Evolutionary conservation across 2,329 filamentous ascomycete genomes (phyloP).

Genomic region (Xylaria digitata): DNA sequence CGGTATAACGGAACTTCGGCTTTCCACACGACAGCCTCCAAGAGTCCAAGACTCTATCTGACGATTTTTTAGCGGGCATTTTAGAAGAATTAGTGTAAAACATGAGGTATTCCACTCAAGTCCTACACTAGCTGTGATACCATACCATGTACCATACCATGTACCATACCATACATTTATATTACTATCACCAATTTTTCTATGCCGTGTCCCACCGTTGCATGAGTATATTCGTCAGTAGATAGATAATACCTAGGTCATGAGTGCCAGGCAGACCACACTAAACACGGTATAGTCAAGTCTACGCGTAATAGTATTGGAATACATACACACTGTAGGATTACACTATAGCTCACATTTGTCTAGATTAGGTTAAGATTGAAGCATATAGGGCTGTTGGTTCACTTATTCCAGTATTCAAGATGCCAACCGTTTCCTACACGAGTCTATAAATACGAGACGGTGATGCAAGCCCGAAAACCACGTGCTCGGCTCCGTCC

Average conservation of each 20-base stretch:
- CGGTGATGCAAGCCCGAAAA: slow-evolving; percentile 5
- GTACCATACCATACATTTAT: not conserved
- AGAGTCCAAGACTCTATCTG: not conserved
- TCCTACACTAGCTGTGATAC: slow-evolving; percentile 30
- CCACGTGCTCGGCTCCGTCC: slow-evolving; percentile 11
- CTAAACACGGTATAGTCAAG: too few relatives aligned
- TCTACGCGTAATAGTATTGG: too few relatives aligned
- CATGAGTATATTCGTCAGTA: too few relatives aligned
- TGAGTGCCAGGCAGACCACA: too few relatives aligned
- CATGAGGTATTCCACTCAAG: not conserved
- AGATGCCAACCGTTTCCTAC: not conserved
- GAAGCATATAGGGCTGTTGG: not conserved
- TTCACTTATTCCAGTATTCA: not conserved
- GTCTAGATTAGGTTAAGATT: not conserved
- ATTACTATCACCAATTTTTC: not conserved
- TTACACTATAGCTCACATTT: too few relatives aligned
- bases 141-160: slow-evolving; percentile 3
- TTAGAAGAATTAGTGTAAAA: slow-evolving; percentile 7
- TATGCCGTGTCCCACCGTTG: not conserved
- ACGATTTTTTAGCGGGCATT: not conserved
- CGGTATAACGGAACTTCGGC: not conserved
- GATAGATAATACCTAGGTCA: too few relatives aligned
- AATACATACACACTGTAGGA: too few relatives aligned
- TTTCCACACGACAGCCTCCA: not conserved
- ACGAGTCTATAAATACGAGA: slow-evolving; percentile 19